Evolutionary conservation across 306 rosid genomes (phyloP).

Genomic region (Macrotyloma uniflorum): DNA sequence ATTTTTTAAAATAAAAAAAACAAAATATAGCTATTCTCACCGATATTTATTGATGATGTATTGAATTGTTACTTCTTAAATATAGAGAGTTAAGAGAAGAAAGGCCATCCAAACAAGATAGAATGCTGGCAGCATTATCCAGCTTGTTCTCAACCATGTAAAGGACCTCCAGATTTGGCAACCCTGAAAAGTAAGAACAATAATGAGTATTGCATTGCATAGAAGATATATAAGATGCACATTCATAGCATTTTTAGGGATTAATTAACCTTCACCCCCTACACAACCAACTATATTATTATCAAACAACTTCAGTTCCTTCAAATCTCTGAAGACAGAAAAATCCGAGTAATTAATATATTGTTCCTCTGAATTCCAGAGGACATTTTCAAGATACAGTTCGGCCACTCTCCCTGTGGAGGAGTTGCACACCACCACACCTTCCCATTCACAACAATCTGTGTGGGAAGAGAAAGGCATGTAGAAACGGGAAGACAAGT

Average conservation of each 20-base stretch:
- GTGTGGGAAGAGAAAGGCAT: neutral
- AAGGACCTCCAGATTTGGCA: conserved; percentile 22
- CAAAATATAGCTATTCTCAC: too few relatives aligned
- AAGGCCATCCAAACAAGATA: neutral
- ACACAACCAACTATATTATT: neutral
- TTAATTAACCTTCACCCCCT: neutral
- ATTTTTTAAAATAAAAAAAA: neutral
- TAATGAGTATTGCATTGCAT: neutral
- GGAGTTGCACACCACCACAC: conserved; percentile 17
- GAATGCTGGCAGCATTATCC: neutral
- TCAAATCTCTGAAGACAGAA: conserved; percentile 10
- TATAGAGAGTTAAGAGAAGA: neutral
- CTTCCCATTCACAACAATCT: conserved; percentile 29
- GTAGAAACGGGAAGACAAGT: neutral
- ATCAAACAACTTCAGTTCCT: neutral
- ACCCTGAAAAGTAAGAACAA: neutral
- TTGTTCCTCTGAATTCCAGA: too few relatives aligned
- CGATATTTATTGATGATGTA: too few relatives aligned
- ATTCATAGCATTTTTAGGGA: neutral
- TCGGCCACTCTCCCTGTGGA: neutral
- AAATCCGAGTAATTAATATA: conserved; percentile 22
- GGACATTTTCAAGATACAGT: neutral
- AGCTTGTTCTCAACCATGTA: neutral
- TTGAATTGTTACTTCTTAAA: neutral
- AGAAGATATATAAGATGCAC: neutral